Percentiles rank a stretch among this genome's conserved stretches.
phyloP scores from a whole-genome alignment of 2,329 filamentous ascomycete species.

The Trichocomaceae sp. region DNA sequence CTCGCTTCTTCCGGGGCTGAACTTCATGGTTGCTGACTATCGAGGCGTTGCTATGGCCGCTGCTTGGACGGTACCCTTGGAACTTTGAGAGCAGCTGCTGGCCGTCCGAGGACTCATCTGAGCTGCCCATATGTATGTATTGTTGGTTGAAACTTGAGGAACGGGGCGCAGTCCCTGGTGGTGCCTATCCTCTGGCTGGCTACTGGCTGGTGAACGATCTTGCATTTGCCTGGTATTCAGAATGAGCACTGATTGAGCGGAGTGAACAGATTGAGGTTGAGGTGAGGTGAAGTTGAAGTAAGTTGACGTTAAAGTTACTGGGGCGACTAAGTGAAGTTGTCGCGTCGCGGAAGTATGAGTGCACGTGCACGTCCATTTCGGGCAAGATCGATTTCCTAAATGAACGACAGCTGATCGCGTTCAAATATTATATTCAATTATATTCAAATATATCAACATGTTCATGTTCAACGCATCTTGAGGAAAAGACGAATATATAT shows the following conservation, averaged over 20 bases:
- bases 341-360: not conserved
- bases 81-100: slow-evolving; percentile 24
- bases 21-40: not conserved
- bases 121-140: slow-evolving; percentile 10
- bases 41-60: not conserved
- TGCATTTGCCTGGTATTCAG: not conserved
- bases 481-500: too few species aligned
- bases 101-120: slow-evolving; percentile 20
- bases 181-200: not conserved
- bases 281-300: not conserved
- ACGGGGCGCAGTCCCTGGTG: not conserved
- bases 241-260: too few species aligned
- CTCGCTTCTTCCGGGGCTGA: not conserved
- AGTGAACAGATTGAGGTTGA: not conserved
- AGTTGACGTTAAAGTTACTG: not conserved
- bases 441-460: too few species aligned
- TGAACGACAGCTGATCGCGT: not conserved
- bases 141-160: not conserved
- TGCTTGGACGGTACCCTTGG: slow-evolving; percentile 9
- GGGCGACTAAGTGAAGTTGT: not conserved
- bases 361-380: not conserved
- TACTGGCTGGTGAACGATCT: not conserved
- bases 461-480: too few species aligned
- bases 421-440: too few species aligned
- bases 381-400: not conserved